Percentiles rank a stretch among this genome's conserved stretches.
Evolutionary conservation across 1,284 basidiomycete genomes (phyloP).

Genomic region (Irpex sp.): DNA sequence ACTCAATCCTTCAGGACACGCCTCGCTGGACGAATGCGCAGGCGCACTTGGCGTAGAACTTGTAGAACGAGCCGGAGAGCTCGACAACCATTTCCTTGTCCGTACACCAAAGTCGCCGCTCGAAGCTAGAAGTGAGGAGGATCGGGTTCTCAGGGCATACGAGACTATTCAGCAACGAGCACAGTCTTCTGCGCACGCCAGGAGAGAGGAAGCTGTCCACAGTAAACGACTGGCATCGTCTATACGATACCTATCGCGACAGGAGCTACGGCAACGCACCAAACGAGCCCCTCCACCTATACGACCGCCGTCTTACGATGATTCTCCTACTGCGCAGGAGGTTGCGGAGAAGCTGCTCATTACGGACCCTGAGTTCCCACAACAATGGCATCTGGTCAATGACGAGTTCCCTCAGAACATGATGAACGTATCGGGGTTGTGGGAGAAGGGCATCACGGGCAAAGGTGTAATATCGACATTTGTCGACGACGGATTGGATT

Average conservation of each 20-base stretch:
- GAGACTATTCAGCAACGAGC: slow-evolving; percentile 39
- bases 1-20: slow-evolving; percentile 49
- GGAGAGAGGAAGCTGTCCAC: slow-evolving; percentile 35
- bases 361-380: slow-evolving; percentile 79
- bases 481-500: slow-evolving; percentile 95
- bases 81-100: slow-evolving; percentile 84
- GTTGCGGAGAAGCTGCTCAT: slow-evolving; percentile 66
- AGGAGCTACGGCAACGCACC: slow-evolving; percentile 55
- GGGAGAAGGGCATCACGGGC: slow-evolving; percentile 85
- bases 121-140: slow-evolving; percentile 25
- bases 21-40: slow-evolving; percentile 56
- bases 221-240: slow-evolving; percentile 45
- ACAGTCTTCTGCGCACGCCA: slow-evolving; percentile 23
- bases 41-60: slow-evolving; percentile 72
- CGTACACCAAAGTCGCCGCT: slow-evolving; percentile 44
- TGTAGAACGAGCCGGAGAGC: slow-evolving; percentile 85
- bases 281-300: slow-evolving; percentile 68
- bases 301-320: slow-evolving; percentile 20
- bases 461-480: slow-evolving; percentile 84
- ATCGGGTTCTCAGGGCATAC: slow-evolving; percentile 50
- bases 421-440: slow-evolving; percentile 83
- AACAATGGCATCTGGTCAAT: slow-evolving; percentile 94
- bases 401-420: slow-evolving; percentile 68
- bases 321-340: slow-evolving; percentile 34
- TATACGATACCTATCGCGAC: slow-evolving; percentile 52